phyloP scores from a whole-genome alignment of 371 early-diverging fungal species.

The Lichtheimia ornata region DNA sequence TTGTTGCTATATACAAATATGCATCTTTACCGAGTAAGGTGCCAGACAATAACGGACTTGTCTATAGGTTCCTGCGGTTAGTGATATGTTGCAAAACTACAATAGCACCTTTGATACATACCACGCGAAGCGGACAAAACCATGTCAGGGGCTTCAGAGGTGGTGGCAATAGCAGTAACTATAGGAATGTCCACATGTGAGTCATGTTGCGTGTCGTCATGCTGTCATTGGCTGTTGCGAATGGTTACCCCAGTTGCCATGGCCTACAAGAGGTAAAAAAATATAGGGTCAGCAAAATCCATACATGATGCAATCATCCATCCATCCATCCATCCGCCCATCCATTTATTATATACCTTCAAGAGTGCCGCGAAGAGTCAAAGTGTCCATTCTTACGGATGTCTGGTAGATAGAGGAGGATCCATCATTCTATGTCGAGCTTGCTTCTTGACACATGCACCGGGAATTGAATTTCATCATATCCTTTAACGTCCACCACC shows the following conservation, averaged over 20 bases:
- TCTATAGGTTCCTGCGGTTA: conserved; percentile 45
- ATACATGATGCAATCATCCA: conserved; percentile 16
- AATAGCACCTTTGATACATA: conserved; percentile 25
- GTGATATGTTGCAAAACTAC: too few species aligned
- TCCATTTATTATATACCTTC: conserved; percentile 26
- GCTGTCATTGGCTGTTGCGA: background rate
- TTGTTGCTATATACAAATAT: background rate
- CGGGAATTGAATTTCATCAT: too few species aligned
- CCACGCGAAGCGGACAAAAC: conserved; percentile 92
- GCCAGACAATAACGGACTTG: conserved; percentile 97
- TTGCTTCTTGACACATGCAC: too few species aligned
- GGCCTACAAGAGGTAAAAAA: conserved; percentile 22
- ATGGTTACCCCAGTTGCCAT: conserved; percentile 37
- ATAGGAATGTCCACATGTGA: conserved; percentile 5
- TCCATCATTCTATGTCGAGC: background rate
- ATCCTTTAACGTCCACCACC: too few species aligned
- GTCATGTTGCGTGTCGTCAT: conserved; percentile 2
- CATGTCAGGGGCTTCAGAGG: conserved; percentile 89
- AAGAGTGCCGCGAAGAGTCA: conserved; percentile 50
- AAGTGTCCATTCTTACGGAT: conserved; percentile 37
- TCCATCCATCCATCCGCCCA: conserved; percentile 22
- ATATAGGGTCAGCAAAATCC: conserved; percentile 6
- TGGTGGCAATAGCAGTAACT: conserved; percentile 94
- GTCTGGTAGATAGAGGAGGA: conserved; percentile 22
- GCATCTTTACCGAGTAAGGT: conserved; percentile 66